Base-by-base conservation (phyloP, 805 yeast genomes). In the Sugiyamaella valdiviana region DNA sequence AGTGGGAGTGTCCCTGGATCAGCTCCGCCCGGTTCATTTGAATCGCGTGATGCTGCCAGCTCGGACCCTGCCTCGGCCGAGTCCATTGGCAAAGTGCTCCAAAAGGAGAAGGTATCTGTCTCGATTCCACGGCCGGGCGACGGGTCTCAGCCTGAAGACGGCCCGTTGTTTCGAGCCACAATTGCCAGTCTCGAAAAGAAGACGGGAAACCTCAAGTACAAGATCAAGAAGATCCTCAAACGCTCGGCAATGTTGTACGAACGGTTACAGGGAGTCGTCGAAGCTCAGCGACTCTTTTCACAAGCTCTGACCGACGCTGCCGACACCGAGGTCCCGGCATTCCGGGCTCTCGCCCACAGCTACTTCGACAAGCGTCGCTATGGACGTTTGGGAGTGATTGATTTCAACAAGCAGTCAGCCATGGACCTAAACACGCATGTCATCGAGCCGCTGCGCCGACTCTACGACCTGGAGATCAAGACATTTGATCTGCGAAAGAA, bases 81-180 rank as follows among this genome's bases (percentile, higher is more conserved):
- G 36, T 17, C 48, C 36, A 36, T 46, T 22, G 45, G 49, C 26
- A 36, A 48, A 29, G 44, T 45, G 17, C 16, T 48, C 20, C 45
- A 50, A 48, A 36, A 39, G 29, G 40, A 55, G 42, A 46, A 54
- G 46, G 39, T 45, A 20, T 26, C 49, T 15, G 36, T 44, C n/a
- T 14, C 50, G n/a, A 57, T 61, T 14, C 56, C 57, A 3, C 48
- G 67, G 6, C 68, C 67, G 6, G 56, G 55, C 15, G 57, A 55
- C 6, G 61, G 59, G 21, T 59, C 63, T n/a, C 68, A 65, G 47
- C 67, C 69, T 5, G 75, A 70, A 45, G 75, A 71, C 44, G 75
- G 75, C 6, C 75, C 75, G 2, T 59, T 68, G 19, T 71, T 71
- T 55, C 59, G 75, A 16, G 70, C 73, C 17, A 64, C 73, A 3